Conservation (phyloP, 352 stramenopile species). For the Achlya hypogyna region DNA sequence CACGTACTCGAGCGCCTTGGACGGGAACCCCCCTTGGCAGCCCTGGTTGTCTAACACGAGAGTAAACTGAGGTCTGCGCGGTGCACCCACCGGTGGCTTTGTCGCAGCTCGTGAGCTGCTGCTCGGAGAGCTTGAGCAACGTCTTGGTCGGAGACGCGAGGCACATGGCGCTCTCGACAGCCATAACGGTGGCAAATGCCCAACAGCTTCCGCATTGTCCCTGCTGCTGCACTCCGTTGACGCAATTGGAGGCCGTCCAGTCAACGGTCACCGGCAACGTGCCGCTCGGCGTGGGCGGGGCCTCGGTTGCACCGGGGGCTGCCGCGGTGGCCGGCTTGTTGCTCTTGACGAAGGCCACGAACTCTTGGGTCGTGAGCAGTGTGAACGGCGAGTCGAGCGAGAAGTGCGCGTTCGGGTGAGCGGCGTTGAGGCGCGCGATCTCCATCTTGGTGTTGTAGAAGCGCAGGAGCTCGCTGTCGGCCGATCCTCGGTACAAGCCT, state of each 20-base stretch:
- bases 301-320: too few species aligned
- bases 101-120: slow-evolving; percentile 52
- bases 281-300: background rate
- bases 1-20: slow-evolving; percentile 90
- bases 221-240: slow-evolving; percentile 87
- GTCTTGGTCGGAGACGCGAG: slow-evolving; percentile 32
- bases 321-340: too few species aligned
- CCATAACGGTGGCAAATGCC: slow-evolving; percentile 81
- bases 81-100: slow-evolving; percentile 13
- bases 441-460: slow-evolving; percentile 9
- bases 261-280: slow-evolving; percentile 17
- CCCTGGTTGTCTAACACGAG: slow-evolving; percentile 54
- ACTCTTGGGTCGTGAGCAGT: slow-evolving; percentile 32
- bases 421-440: slow-evolving; percentile 1
- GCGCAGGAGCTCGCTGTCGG: background rate
- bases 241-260: slow-evolving; percentile 52
- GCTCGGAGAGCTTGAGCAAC: slow-evolving; percentile 37
- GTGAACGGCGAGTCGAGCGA: slow-evolving; percentile 43
- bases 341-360: slow-evolving; percentile 21
- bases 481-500: background rate
- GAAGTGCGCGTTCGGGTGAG: slow-evolving; percentile 28
- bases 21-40: slow-evolving; percentile 85
- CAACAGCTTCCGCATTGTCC: slow-evolving; percentile 93
- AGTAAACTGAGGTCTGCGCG: background rate
- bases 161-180: slow-evolving; percentile 44